These are phyloP conservation scores for Angophora floribunda DNA, from an alignment of 345 rosid genomes.

Conservation along the genomic window DNA sequence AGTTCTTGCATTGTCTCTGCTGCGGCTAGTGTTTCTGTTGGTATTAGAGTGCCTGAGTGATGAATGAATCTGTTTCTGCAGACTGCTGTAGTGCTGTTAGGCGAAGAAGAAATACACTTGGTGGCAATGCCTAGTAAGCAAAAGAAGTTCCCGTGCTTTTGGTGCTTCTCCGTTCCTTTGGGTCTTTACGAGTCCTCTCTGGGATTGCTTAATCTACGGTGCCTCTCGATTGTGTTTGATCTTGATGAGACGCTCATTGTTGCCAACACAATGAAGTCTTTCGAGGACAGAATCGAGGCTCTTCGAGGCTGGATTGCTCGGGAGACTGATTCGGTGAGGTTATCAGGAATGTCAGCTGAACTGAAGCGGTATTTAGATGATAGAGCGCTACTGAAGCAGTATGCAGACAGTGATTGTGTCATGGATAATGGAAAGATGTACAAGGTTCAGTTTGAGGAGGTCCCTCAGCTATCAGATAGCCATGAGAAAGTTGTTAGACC, in stretches of 20 bases:
- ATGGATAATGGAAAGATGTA: constrained; percentile 57
- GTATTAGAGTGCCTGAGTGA: not conserved
- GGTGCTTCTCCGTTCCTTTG: constrained; percentile 77
- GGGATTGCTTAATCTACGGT: constrained; percentile 73
- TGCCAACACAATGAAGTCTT: constrained; percentile 94
- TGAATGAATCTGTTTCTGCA: constrained; percentile 1
- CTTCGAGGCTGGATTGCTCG: constrained; percentile 73
- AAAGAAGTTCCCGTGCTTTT: constrained; percentile 95
- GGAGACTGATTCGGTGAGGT: constrained; percentile 62
- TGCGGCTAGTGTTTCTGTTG: not conserved
- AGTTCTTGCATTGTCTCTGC: not conserved
- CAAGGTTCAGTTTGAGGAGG: constrained; percentile 82
- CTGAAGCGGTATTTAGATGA: constrained; percentile 71
- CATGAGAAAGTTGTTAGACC: constrained; percentile 76
- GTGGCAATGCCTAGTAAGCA: constrained; percentile 99
- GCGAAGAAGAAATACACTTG: constrained; percentile 85
- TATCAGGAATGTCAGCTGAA: constrained; percentile 67
- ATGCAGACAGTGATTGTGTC: constrained; percentile 56
- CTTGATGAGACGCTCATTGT: constrained; percentile 95
- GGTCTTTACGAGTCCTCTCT: constrained; percentile 74
- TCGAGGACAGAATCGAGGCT: constrained; percentile 79
- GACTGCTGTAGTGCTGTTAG: constrained; percentile 87
- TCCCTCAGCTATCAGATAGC: constrained; percentile 43
- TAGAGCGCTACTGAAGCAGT: constrained; percentile 76
- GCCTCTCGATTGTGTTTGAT: constrained; percentile 90